Base-by-base conservation (phyloP, 495 filamentous ascomycete species). In the Podospora pseudopauciseta region DNA sequence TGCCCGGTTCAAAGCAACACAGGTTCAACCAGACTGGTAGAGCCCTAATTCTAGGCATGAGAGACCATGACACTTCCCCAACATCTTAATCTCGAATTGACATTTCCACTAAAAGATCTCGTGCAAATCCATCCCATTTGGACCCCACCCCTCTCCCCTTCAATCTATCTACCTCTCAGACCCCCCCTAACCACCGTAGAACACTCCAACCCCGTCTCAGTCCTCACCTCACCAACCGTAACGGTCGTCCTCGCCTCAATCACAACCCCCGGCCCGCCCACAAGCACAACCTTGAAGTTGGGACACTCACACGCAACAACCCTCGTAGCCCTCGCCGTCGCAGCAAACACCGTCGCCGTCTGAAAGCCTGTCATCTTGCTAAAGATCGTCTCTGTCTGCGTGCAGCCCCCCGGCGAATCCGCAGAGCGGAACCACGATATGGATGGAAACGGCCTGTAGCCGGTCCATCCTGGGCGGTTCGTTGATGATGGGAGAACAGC, bases 331-430 rank as follows among this genome's bases (percentile, higher is more conserved):
- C 44, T 68, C 18, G 60, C 64, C n/a, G 69, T 71, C 3, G 23
- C 16, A 2, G 63, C 39, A 19, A 63, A 71, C 7, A 66, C 59
- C 9, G 66, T 71, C 13, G 49, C 30, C 1, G 60, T 68, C 4
- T 55, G 26, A n/a, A 64, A 49, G 18, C 64, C 53, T n/a, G 32
- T 65, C 3, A 68, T 64, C 30, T 60, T 68, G 15, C 34, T 54
- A 16, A 66, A 39, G 19, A 44, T 66, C 30, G 56, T 11, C 32
- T 68, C 34, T 6, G 66, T 68, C 58, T 71, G 66, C 18, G 69
- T 71, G 66, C 69, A 71, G 19, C 62, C 69, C 7, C 6, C n/a
- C 27, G 27, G 5, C 2, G 39, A 18, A 13, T 23, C 28, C 28
- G 58, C 59, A 20, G 23, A 27, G 16, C 28, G 59, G 23, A 32